A percentile compares a stretch with the other conserved stretches of the same genome.
Evolutionary conservation across 352 stramenopile species (phyloP).

Genomic region (Elongisporangium anandrum): DNA sequence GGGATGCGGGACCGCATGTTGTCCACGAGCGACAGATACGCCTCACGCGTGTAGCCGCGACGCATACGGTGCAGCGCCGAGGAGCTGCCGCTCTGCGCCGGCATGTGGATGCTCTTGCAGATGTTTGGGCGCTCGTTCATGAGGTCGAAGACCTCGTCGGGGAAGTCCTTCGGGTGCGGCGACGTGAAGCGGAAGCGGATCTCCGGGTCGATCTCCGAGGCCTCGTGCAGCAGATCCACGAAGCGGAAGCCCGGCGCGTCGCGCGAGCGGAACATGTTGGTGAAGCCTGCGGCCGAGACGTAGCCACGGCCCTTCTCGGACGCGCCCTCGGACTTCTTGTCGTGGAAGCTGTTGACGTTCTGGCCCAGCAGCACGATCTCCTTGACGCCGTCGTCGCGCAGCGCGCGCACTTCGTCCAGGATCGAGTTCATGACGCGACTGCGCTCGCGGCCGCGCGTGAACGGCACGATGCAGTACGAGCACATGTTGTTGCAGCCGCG

Average conservation of each 20-base stretch:
- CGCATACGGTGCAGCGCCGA: constrained; percentile 90
- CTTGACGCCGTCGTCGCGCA: constrained; percentile 92
- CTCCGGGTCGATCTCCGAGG: constrained; percentile 92
- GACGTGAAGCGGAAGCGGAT: constrained; percentile 99
- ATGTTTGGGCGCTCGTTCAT: constrained; percentile 93
- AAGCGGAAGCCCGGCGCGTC: constrained; percentile 94
- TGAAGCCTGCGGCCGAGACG: constrained; percentile 91
- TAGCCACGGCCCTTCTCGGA: constrained; percentile 66
- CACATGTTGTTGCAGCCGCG: constrained; percentile 99
- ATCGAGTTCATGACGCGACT: constrained; percentile 91
- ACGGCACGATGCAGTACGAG: constrained; percentile 99
- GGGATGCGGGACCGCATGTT: constrained; percentile 85
- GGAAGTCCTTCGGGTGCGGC: constrained; percentile 99
- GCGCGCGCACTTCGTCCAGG: constrained; percentile 89
- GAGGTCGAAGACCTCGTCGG: constrained; percentile 88
- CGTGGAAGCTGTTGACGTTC: constrained; percentile 99
- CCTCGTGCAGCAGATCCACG: constrained; percentile 94
- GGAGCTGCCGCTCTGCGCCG: constrained; percentile 95
- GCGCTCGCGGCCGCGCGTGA: constrained; percentile 96
- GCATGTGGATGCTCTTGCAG: constrained; percentile 98
- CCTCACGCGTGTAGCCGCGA: constrained; percentile 94
- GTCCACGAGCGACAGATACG: constrained; percentile 95
- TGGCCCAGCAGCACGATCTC: constrained; percentile 99
- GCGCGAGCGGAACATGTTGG: constrained; percentile 91
- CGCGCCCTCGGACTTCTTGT: constrained; percentile 81